Conservation (phyloP, 148 eudicot species). For the Vaccinium darrowii region DNA sequence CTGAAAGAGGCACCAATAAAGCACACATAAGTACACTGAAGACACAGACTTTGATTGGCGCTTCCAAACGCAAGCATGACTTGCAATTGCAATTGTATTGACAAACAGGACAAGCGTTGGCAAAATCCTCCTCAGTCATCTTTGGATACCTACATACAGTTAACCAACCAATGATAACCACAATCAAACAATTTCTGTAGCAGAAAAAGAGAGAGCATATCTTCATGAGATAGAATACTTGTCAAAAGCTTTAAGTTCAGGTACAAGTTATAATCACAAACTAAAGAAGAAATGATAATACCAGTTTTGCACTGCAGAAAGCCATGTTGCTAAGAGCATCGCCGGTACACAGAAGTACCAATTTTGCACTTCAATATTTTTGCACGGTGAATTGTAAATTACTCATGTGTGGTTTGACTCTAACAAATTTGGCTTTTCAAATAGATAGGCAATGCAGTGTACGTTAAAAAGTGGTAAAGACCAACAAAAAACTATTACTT, state of each 20-base stretch:
- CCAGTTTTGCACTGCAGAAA: neutral
- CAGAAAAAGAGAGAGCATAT: neutral
- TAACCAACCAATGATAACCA: neutral
- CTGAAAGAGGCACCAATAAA: neutral
- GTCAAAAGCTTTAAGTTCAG: neutral
- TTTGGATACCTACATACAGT: conserved; percentile 44
- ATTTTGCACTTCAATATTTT: neutral
- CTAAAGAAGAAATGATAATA: neutral
- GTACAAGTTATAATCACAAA: neutral
- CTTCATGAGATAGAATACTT: neutral
- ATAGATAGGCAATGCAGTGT: neutral
- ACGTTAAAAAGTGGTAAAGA: neutral
- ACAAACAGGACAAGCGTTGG: conserved; percentile 52
- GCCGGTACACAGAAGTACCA: neutral
- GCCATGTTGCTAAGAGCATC: neutral
- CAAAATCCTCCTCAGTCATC: conserved; percentile 37
- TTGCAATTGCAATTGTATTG: conserved; percentile 52
- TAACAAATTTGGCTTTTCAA: neutral
- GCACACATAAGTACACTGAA: neutral
- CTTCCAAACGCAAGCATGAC: conserved; percentile 40
- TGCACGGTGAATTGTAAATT: neutral
- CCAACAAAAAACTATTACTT: neutral
- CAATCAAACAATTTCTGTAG: neutral
- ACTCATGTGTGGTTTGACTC: neutral
- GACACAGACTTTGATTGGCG: conserved; percentile 18